Percentiles rank a stretch among this genome's conserved stretches.
Evolutionary conservation across 352 stramenopile genomes (phyloP).

Genomic region (Blastocystis sp.): DNA sequence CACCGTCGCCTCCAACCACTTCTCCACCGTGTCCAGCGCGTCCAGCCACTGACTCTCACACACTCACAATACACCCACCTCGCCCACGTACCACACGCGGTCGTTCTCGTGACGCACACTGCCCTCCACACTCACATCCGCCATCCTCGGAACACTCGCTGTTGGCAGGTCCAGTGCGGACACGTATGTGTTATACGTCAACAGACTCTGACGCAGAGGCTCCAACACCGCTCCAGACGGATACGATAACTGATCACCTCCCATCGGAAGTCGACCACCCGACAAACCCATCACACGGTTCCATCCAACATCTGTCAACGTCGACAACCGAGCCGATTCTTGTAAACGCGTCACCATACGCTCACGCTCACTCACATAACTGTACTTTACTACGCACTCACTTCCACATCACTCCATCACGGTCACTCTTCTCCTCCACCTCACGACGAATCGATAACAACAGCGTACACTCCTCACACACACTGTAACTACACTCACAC

Average conservation of each 20-base stretch:
- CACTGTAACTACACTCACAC: conserved; percentile 22
- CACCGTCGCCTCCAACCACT: conserved; percentile 83
- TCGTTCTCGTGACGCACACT: neutral
- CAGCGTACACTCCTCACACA: neutral
- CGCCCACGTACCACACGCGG: conserved; percentile 24
- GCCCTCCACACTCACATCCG: neutral
- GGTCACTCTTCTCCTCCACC: neutral
- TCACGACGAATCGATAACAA: neutral
- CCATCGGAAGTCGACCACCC: conserved; percentile 14
- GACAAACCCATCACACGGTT: neutral
- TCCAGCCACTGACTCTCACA: conserved; percentile 78
- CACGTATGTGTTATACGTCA: conserved; percentile 54
- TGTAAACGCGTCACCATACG: neutral
- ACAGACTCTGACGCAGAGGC: conserved; percentile 38
- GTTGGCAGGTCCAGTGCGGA: conserved; percentile 12
- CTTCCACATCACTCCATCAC: neutral
- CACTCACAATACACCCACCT: neutral
- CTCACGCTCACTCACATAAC: conserved; percentile 12
- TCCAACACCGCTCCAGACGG: conserved; percentile 14
- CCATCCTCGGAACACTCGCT: neutral
- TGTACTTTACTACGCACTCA: neutral
- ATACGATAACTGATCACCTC: neutral
- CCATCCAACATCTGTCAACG: neutral
- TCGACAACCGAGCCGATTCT: neutral
- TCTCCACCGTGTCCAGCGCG: conserved; percentile 83